phyloP scores from a whole-genome alignment of 257 asterid genomes.

The Nyctanthes arbortristis region DNA sequence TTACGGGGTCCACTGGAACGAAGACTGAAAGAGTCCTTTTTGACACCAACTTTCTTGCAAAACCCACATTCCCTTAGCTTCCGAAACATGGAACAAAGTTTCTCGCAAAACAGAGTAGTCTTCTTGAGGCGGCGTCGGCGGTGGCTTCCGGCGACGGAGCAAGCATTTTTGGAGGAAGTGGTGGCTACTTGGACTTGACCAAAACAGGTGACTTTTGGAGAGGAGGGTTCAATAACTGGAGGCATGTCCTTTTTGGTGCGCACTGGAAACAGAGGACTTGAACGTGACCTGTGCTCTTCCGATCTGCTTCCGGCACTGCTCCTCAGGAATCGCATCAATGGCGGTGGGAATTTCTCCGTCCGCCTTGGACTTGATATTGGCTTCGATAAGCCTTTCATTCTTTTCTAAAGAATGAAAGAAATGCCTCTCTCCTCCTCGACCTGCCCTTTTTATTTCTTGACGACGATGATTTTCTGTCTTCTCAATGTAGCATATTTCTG shows the following conservation, averaged over 20 bases:
- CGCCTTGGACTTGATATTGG: slow-evolving; percentile 48
- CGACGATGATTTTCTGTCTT: too few species aligned
- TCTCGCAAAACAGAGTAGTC: slow-evolving; percentile 6
- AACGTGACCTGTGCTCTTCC: slow-evolving; percentile 40
- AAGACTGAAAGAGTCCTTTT: slow-evolving; percentile 23
- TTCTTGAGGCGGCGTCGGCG: slow-evolving; percentile 19
- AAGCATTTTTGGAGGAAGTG: background rate
- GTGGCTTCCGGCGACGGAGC: background rate
- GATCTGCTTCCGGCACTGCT: slow-evolving; percentile 37
- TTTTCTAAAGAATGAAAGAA: too few species aligned
- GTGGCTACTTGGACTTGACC: slow-evolving; percentile 40
- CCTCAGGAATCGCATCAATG: slow-evolving; percentile 45
- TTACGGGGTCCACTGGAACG: slow-evolving; percentile 17
- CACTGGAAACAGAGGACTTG: slow-evolving; percentile 42
- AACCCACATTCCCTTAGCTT: slow-evolving; percentile 25
- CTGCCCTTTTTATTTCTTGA: too few species aligned
- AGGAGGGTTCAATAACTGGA: slow-evolving; percentile 28
- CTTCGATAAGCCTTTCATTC: slow-evolving; percentile 36
- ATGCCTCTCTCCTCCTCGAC: too few species aligned
- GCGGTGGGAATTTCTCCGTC: slow-evolving; percentile 48
- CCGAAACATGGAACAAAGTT: slow-evolving; percentile 11
- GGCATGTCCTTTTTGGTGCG: slow-evolving; percentile 25
- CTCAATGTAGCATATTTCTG: too few species aligned
- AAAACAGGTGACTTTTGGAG: slow-evolving; percentile 51
- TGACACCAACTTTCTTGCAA: slow-evolving; percentile 32